phyloP scores from a whole-genome alignment of 2,329 filamentous ascomycete species.

The Ilyonectria destructans region DNA sequence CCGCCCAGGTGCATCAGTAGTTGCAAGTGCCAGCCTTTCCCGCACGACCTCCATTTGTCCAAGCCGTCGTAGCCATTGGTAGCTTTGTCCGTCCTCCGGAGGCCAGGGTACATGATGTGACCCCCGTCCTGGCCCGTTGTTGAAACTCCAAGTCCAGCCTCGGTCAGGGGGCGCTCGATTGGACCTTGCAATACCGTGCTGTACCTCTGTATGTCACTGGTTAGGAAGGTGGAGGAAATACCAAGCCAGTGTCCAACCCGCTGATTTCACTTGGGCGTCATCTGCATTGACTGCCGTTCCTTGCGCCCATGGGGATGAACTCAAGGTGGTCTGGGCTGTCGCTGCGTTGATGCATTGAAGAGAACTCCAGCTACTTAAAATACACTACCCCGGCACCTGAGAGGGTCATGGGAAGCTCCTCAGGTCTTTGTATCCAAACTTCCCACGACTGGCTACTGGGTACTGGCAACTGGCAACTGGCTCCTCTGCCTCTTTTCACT shows the following conservation, averaged over 20 bases:
- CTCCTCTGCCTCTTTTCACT: background rate
- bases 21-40: background rate
- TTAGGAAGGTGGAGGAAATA: background rate
- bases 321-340: conserved; percentile 10
- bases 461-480: background rate
- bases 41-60: background rate
- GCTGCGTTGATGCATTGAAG: conserved; percentile 6
- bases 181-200: background rate
- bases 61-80: background rate
- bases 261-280: background rate
- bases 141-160: conserved; percentile 17
- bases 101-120: conserved; percentile 9
- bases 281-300: background rate
- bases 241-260: no score
- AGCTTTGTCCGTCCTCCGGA: background rate
- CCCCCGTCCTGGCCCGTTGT: background rate
- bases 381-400: background rate
- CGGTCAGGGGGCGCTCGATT: background rate
- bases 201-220: background rate
- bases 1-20: conserved; percentile 35
- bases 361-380: background rate
- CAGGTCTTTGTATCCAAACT: background rate
- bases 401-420: background rate
- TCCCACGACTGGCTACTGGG: background rate
- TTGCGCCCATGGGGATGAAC: conserved; percentile 1